These are phyloP conservation scores for Hygrophorus pudorinus DNA, from an alignment of 768 basidiomycete genomes.

Conservation along the genomic window DNA sequence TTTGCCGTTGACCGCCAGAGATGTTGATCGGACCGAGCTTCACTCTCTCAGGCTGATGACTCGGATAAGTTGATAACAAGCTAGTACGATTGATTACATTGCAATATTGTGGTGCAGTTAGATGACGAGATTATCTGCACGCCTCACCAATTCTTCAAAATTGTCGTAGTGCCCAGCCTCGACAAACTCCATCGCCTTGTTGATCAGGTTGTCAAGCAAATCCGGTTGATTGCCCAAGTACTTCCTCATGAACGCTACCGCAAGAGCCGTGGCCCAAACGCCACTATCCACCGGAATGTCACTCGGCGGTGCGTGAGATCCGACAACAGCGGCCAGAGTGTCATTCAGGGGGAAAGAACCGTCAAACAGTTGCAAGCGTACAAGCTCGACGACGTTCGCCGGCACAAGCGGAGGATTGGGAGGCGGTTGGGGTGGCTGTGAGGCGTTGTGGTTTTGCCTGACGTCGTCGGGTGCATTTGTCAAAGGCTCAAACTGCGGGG, in stretches of 20 bases:
- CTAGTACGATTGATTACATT: no score
- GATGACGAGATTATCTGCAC: slow-evolving; percentile 7
- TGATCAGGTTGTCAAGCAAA: slow-evolving; percentile 29
- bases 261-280: slow-evolving; percentile 41
- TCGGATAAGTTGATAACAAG: no score
- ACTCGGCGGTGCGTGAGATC: slow-evolving; percentile 16
- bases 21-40: no score
- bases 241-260: slow-evolving; percentile 33
- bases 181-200: slow-evolving; percentile 34
- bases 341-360: slow-evolving; percentile 36
- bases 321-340: slow-evolving; percentile 25
- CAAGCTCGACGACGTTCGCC: slow-evolving; percentile 23
- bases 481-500: slow-evolving; percentile 13
- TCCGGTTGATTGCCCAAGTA: slow-evolving; percentile 28
- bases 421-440: slow-evolving; percentile 8
- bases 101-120: not conserved
- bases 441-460: no score
- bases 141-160: slow-evolving; percentile 7
- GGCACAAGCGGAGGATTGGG: slow-evolving; percentile 9
- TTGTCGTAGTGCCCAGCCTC: slow-evolving; percentile 12
- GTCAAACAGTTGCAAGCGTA: slow-evolving; percentile 31
- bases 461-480: not conserved
- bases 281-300: slow-evolving; percentile 21
- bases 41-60: no score
- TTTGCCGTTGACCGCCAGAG: no score